A percentile compares a stretch with the other conserved stretches of the same genome.
phyloP scores from a whole-genome alignment of 108 stramenopile genomes.

The Skeletonema costatum region DNA sequence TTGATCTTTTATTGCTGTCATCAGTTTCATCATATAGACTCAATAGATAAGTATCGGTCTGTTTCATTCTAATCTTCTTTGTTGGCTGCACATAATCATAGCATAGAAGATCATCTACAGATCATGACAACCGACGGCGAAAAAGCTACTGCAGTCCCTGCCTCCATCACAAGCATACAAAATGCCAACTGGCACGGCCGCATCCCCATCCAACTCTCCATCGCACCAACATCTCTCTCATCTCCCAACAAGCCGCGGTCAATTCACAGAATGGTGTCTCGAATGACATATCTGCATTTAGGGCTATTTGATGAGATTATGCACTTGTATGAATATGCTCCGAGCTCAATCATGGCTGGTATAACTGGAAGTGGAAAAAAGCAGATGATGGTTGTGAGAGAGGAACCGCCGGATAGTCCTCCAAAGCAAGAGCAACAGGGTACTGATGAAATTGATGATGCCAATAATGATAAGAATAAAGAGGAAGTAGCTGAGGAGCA shows the following conservation, averaged over 20 bases:
- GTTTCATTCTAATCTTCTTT: too few species aligned
- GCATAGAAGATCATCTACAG: too few species aligned
- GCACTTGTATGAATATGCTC: slow-evolving; percentile 66
- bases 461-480: neutral
- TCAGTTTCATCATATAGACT: too few species aligned
- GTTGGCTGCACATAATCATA: too few species aligned
- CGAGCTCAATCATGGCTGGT: slow-evolving; percentile 36
- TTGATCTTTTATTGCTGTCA: too few species aligned
- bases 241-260: slow-evolving; percentile 66
- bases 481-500: neutral
- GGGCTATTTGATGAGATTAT: slow-evolving; percentile 63
- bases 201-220: slow-evolving; percentile 66
- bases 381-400: slow-evolving; percentile 6
- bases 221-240: slow-evolving; percentile 75
- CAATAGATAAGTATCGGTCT: too few species aligned
- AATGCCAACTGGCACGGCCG: slow-evolving; percentile 64
- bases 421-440: neutral
- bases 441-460: neutral
- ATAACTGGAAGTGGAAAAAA: too few species aligned
- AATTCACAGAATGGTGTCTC: slow-evolving; percentile 66
- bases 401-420: slow-evolving; percentile 33
- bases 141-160: slow-evolving; percentile 20
- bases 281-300: slow-evolving; percentile 73
- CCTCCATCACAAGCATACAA: slow-evolving; percentile 40
- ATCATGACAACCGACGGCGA: neutral